phyloP scores from a whole-genome alignment of 129 eudicot genomes.

The Escallonia rubra region DNA sequence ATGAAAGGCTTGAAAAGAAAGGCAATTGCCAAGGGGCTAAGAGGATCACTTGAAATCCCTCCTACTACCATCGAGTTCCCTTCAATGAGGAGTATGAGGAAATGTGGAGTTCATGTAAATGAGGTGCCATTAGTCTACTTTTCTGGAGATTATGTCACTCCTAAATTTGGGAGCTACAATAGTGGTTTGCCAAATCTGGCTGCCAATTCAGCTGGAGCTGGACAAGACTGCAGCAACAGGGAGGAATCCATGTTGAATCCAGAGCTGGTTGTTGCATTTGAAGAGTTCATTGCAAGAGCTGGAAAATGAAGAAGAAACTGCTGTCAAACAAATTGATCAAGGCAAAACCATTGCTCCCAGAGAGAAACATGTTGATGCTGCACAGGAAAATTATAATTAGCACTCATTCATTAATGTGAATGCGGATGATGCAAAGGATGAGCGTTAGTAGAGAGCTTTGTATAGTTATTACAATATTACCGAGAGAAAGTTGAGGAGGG shows the following conservation, averaged over 20 bases:
- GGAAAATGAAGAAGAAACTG: conserved; percentile 20
- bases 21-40: conserved; percentile 17
- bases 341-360: too few species aligned
- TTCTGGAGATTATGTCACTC: conserved; percentile 26
- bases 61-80: conserved; percentile 19
- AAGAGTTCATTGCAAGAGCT: conserved; percentile 25
- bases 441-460: too few species aligned
- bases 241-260: conserved; percentile 19
- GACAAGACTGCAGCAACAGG: too few species aligned
- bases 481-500: too few species aligned
- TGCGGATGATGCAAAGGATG: too few species aligned
- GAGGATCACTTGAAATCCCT: conserved; percentile 21
- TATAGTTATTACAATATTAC: too few species aligned
- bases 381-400: too few species aligned
- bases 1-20: conserved; percentile 26
- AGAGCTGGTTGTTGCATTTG: conserved; percentile 30
- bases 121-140: conserved; percentile 6
- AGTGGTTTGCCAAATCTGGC: neutral
- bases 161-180: conserved; percentile 34
- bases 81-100: conserved; percentile 2
- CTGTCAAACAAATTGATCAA: conserved; percentile 14
- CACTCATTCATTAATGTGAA: too few species aligned
- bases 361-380: too few species aligned
- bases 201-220: too few species aligned
- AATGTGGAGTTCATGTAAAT: neutral